Base-by-base conservation (phyloP, 805 yeast genomes). In the Saccharomycopsis sp. region DNA sequence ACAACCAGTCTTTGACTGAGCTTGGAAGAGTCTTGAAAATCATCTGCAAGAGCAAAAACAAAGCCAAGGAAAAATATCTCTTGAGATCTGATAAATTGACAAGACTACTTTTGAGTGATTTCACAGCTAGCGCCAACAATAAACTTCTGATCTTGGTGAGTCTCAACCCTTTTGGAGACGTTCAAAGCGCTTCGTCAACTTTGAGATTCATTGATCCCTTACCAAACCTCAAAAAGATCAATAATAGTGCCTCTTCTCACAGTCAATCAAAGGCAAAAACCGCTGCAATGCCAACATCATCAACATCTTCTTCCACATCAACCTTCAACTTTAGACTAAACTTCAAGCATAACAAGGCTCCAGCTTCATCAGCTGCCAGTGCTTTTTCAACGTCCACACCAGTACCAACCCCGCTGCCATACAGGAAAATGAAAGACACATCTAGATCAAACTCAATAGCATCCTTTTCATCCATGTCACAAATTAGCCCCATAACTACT, bases 51-150 rank as follows among this genome's bases (percentile, higher is more conserved):
- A 49, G 50, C 19, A 49, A 49, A 18, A 39, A 35, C 12, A 40
- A 36, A 17, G 35, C 42, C 16, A 57, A 58, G 46, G 62, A 66
- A 47, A 61, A 60, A 48, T 60, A 73, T 5, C 53, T 61, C n/a
- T 50, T 72, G 46, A 60, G 76, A 51, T 65, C 69, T 7, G 66
- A 69, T 22, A 71, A 68, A 48, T 57, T 73, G 13, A 68, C 75
- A 3, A 65, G 74, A 48, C 48, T 73, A 27, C 56, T 74, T 2
- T 59, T 73, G 34, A 60, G 70, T 29, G 75, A 71, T 50, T 62
- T 61, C 36, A 59, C 63, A 25, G 58, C 58, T 37, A 42, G 43
- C 7, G 49, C 49, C 19, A 54, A 55, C 16, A 52, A 54, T 30
- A 49, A 47, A 33, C 54, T 67, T 5, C 53, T 55, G 3, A 55